These are phyloP conservation scores for Ceraceosorus guamensis DNA, from an alignment of 1,284 basidiomycete genomes.

Conservation along the genomic window DNA sequence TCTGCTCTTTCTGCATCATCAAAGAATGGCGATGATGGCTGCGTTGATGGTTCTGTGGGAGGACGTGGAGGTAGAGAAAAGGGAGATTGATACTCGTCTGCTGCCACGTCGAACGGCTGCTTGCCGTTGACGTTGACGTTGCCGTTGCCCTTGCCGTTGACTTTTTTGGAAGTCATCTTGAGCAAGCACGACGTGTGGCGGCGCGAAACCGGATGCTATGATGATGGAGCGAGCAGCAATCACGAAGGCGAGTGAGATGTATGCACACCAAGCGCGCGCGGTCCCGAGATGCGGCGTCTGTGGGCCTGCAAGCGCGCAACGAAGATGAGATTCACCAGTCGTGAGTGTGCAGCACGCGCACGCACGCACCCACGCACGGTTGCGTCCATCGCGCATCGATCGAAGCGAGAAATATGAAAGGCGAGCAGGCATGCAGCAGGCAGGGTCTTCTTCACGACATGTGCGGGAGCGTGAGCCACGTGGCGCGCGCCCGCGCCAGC, in stretches of 20 bases:
- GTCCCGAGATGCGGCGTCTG: too few species aligned
- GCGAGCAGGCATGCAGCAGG: too few species aligned
- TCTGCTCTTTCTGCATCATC: slow-evolving; percentile 39
- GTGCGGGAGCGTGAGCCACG: too few species aligned
- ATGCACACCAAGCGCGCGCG: too few species aligned
- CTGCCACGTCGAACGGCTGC: background rate
- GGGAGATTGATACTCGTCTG: background rate
- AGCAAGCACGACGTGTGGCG: background rate
- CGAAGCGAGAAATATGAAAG: too few species aligned
- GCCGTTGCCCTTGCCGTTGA: background rate
- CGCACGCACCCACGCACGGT: too few species aligned
- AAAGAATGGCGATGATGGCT: slow-evolving; percentile 38
- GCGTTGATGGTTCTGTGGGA: background rate
- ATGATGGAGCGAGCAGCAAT: background rate
- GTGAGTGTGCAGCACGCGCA: too few species aligned
- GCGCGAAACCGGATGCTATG: background rate
- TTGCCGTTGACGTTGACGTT: background rate
- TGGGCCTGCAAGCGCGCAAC: too few species aligned
- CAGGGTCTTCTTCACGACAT: too few species aligned
- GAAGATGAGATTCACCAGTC: too few species aligned
- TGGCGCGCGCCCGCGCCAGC: too few species aligned
- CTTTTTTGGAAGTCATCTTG: background rate
- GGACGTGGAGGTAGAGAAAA: background rate
- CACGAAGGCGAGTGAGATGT: background rate
- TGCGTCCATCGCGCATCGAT: too few species aligned